Evolutionary conservation across 768 basidiomycete species (phyloP).

Genomic region (Suillus ampliporus): DNA sequence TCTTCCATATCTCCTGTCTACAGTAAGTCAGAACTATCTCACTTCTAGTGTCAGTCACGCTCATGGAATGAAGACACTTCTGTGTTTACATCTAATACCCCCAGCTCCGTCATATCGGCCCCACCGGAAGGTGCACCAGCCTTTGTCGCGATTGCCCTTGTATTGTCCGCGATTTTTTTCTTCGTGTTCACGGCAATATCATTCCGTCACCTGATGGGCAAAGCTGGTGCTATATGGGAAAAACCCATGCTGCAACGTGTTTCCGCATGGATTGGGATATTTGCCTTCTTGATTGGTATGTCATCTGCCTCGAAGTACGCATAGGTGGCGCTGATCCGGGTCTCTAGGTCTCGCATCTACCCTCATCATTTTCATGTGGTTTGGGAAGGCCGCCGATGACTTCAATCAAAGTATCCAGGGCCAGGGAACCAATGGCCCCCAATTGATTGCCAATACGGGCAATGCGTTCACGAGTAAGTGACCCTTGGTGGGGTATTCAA

Average conservation of each 20-base stretch:
- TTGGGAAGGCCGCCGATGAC: conserved; percentile 77
- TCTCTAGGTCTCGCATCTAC: conserved; percentile 66
- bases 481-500: not conserved
- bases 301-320: conserved; percentile 9
- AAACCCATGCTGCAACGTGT: conserved; percentile 60
- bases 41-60: not conserved
- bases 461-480: conserved; percentile 79
- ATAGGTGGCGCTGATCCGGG: conserved; percentile 1
- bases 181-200: conserved; percentile 68
- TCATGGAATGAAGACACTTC: conserved; percentile 57
- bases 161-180: conserved; percentile 65
- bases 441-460: conserved; percentile 64
- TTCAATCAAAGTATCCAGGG: conserved; percentile 69
- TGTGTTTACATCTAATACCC: conserved; percentile 60
- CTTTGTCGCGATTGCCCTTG: conserved; percentile 66
- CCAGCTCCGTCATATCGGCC: conserved; percentile 59
- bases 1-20: conserved; percentile 63
- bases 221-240: conserved; percentile 53
- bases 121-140: conserved; percentile 65
- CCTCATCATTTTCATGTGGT: conserved; percentile 79
- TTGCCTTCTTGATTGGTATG: conserved; percentile 76
- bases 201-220: conserved; percentile 68
- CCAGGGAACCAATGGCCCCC: conserved; percentile 58
- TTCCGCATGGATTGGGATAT: conserved; percentile 77
- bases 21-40: conserved; percentile 47